These are phyloP conservation scores for Aphanomyces astaci DNA, from an alignment of 352 stramenopile genomes.

Conservation along the genomic window DNA sequence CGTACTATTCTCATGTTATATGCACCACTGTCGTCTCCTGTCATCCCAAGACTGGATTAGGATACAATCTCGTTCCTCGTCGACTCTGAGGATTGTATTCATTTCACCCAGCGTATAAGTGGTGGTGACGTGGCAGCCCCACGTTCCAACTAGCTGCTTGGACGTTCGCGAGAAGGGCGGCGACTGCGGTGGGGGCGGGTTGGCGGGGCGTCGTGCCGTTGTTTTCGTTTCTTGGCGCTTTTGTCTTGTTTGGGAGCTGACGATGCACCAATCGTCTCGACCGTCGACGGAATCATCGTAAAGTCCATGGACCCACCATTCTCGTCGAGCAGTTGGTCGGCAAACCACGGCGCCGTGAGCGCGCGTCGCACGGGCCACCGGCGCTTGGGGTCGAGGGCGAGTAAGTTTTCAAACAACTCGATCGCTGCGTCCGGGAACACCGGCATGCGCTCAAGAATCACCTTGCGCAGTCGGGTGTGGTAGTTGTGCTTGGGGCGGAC, in stretches of 20 bases:
- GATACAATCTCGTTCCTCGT: too few relatives aligned
- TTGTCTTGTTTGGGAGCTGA: not conserved
- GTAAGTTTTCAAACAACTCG: constrained; percentile 59
- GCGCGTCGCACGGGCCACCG: not conserved
- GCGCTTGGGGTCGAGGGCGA: constrained; percentile 56
- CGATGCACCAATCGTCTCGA: not conserved
- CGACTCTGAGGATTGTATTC: too few relatives aligned
- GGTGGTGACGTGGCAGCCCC: too few relatives aligned
- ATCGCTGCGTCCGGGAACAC: constrained; percentile 49
- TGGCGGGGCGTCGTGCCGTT: not conserved
- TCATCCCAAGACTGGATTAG: too few relatives aligned
- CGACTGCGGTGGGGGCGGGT: not conserved
- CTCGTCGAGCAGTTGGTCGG: constrained; percentile 7
- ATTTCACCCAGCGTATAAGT: too few relatives aligned
- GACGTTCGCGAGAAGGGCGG: not conserved
- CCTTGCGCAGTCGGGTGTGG: constrained; percentile 70
- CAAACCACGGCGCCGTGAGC: constrained; percentile 14
- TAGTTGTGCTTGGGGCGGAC: constrained; percentile 57
- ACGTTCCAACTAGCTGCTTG: not conserved
- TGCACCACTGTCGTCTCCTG: too few relatives aligned
- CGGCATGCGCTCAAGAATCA: constrained; percentile 44
- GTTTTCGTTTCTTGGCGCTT: not conserved
- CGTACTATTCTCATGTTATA: too few relatives aligned
- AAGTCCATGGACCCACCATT: not conserved
- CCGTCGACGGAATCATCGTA: not conserved